A percentile compares a stretch with the other conserved stretches of the same genome.
These are phyloP conservation scores for Coelastrella sp. DNA, from an alignment of 139 green algal genomes.

Conservation along the genomic window DNA sequence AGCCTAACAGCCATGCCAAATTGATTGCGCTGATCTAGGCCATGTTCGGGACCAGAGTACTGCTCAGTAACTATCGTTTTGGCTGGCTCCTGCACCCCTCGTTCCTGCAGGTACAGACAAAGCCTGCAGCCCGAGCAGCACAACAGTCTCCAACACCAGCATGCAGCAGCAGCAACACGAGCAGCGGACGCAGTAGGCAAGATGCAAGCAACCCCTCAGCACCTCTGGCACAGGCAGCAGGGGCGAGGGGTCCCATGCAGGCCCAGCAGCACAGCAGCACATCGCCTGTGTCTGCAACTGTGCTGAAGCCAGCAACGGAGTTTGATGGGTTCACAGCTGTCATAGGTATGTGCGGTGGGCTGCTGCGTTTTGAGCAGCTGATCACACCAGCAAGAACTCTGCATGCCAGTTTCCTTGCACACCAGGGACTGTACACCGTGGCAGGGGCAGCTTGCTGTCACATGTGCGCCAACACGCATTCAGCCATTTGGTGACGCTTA, in stretches of 20 bases:
- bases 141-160: neutral
- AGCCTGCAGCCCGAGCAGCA: no score
- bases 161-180: neutral
- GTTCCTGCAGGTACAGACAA: neutral
- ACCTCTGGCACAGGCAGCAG: neutral
- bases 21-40: no score
- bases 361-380: neutral
- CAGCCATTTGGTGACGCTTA: no score
- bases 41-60: no score
- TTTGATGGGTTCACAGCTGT: slow-evolving; percentile 34
- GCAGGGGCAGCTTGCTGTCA: no score
- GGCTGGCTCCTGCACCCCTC: neutral
- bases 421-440: no score
- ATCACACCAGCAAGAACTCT: neutral
- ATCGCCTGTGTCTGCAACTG: neutral
- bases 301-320: slow-evolving; percentile 38
- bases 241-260: neutral
- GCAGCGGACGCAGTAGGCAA: no score
- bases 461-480: no score
- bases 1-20: no score
- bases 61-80: neutral
- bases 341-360: slow-evolving; percentile 1
- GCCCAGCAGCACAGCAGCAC: neutral
- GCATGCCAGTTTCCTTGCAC: no score
- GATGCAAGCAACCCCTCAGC: no score